Evolutionary conservation across 139 green algal species (phyloP), one percentile per base, ranked within the genome.

Genomic region (Chlorokybus atmophyticus): DNA sequence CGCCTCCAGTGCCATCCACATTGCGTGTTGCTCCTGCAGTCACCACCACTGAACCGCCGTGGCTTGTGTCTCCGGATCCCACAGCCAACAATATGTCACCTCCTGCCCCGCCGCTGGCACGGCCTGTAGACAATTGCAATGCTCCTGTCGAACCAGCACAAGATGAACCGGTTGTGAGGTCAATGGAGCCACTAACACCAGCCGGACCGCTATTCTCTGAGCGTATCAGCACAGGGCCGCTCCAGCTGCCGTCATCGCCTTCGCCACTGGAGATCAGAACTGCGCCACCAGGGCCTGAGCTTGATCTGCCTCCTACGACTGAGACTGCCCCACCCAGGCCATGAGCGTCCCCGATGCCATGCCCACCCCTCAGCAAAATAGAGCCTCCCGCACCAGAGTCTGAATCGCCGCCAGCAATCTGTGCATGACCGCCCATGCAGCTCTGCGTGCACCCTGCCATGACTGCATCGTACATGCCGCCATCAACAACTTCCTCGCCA

Each of bases 61-160:
- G 47, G 31, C 57, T 47, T 3, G 57, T 62, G 48, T 66, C 30
- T n/a, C 57, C 57, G 5, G 29, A n/a, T 31, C 57, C 57, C 29
- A 66, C 57, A 5, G 26, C 27, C 10, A 66, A 29, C 14, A 3
- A 39, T 31, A 66, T 59, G 47, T 60, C 48, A 25, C 57, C 57
- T 19, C 57, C 57, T 49, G 3, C 14, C n/a, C 57, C 57, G 23
- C 8, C 19, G 7, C 5, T 48, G 27, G 56, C 38, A 19, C 10
- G 42, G 10, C 56, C 56, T 47, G 56, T 59, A 14, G 7, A 6
- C 10, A 64, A 4, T 42, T 7, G 24, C 6, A 64, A 21, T 8
- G 17, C 19, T 21, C 56, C 56, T n/a, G 7, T 48, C 8, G 59
- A 41, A 41, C 56, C 56, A 7, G 21, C 19, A 24, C 55, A 62